Percentiles rank a stretch among this genome's conserved stretches.
These are phyloP conservation scores for Xerophyta viscosa DNA, from an alignment of 106 monocot species.

Conservation along the genomic window DNA sequence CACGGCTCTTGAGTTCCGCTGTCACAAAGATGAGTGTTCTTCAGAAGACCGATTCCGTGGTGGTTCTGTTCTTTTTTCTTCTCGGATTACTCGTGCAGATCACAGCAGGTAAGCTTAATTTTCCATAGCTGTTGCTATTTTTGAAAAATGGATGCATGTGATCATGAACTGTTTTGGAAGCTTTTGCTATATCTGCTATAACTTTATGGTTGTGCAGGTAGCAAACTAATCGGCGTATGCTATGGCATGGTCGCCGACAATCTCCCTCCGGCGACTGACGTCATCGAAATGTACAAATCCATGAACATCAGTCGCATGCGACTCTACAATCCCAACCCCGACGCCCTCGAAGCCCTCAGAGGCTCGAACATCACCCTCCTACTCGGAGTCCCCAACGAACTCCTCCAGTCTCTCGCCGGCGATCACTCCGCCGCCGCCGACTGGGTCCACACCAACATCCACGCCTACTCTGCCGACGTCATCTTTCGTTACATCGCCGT, in stretches of 20 bases:
- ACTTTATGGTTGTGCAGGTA: not conserved
- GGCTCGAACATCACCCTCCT: slow-evolving; percentile 11
- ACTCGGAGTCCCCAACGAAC: slow-evolving; percentile 3
- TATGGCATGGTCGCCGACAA: slow-evolving; percentile 15
- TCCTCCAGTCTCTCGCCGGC: slow-evolving; percentile 7
- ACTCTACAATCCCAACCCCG: slow-evolving; percentile 5
- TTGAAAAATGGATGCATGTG: too few relatives aligned
- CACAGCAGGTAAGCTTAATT: not conserved
- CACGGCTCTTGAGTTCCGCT: too few relatives aligned
- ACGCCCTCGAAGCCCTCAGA: slow-evolving; percentile 6
- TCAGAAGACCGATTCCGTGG: too few relatives aligned
- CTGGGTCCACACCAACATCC: slow-evolving; percentile 13
- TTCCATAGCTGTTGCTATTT: not conserved
- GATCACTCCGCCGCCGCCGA: not conserved
- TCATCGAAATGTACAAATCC: slow-evolving; percentile 8
- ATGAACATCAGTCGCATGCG: slow-evolving; percentile 3
- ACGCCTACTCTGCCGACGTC: slow-evolving; percentile 7
- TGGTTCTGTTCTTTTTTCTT: too few relatives aligned
- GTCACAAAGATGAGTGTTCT: too few relatives aligned
- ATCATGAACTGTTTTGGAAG: not conserved
- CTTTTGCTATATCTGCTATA: too few relatives aligned
- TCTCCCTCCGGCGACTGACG: slow-evolving; percentile 6
- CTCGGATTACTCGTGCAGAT: not conserved
- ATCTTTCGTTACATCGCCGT: slow-evolving; percentile 12
- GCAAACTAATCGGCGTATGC: not conserved